These are phyloP conservation scores for Mycena maculata DNA, from an alignment of 768 basidiomycete species.

Conservation along the genomic window DNA sequence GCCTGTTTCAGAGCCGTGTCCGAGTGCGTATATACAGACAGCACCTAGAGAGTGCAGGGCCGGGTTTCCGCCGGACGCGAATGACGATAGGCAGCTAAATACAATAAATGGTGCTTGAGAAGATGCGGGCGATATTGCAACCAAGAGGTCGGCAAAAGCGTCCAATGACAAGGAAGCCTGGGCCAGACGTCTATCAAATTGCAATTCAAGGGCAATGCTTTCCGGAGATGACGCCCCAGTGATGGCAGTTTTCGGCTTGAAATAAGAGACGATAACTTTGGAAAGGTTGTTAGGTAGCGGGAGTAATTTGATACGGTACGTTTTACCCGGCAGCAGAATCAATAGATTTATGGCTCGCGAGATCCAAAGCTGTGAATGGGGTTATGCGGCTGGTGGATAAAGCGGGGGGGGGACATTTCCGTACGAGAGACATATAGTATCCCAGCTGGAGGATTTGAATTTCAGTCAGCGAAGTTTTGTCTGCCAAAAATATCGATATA, in stretches of 20 bases:
- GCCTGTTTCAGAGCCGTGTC: constrained; percentile 61
- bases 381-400: not conserved
- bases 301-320: not conserved
- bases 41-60: constrained; percentile 74
- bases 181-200: constrained; percentile 76
- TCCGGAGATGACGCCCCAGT: constrained; percentile 48
- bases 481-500: constrained; percentile 30
- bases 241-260: constrained; percentile 63
- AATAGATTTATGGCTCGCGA: constrained; percentile 74
- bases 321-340: constrained; percentile 74
- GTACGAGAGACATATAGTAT: constrained; percentile 73
- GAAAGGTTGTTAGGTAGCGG: not conserved
- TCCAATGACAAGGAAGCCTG: constrained; percentile 76
- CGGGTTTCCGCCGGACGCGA: constrained; percentile 77
- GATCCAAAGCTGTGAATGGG: constrained; percentile 57
- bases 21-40: constrained; percentile 69
- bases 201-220: constrained; percentile 68
- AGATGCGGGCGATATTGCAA: constrained; percentile 64
- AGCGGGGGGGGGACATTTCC: not conserved
- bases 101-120: constrained; percentile 65
- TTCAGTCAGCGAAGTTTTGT: constrained; percentile 4
- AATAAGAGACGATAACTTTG: constrained; percentile 68
- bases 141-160: constrained; percentile 70
- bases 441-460: constrained; percentile 58
- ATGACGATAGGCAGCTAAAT: constrained; percentile 70